phyloP scores from a whole-genome alignment of 106 monocot species.

The Gastrodia elata region DNA sequence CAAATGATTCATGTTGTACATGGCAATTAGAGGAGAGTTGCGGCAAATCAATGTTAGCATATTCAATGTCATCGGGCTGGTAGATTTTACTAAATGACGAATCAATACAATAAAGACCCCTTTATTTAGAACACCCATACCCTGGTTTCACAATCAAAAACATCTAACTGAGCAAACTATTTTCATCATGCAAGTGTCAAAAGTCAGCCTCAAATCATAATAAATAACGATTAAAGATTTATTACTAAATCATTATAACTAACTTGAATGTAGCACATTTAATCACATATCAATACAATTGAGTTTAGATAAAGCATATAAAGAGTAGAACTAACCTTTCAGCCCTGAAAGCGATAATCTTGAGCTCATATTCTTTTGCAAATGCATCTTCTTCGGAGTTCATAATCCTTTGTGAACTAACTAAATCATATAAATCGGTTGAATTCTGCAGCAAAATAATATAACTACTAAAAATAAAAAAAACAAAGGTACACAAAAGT shows the following conservation, averaged over 20 bases:
- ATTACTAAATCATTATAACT: neutral
- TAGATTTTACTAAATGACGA: neutral
- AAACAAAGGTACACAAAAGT: neutral
- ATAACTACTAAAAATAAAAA: neutral
- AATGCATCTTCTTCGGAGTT: slow-evolving; percentile 70
- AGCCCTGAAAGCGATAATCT: slow-evolving; percentile 69
- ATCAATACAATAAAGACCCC: no score
- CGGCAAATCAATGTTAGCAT: neutral
- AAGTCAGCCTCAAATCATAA: neutral
- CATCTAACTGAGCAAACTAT: neutral
- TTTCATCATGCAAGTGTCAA: neutral
- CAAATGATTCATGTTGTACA: neutral
- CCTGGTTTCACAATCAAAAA: no score
- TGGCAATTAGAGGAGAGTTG: neutral
- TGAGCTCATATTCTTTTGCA: slow-evolving; percentile 59
- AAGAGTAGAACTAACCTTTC: slow-evolving; percentile 48
- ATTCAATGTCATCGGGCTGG: neutral
- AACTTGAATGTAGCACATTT: neutral
- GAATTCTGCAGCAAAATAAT: slow-evolving; percentile 52
- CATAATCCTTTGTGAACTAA: slow-evolving; percentile 88
- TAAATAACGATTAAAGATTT: neutral
- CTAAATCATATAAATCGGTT: slow-evolving; percentile 83
- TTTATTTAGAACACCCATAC: no score
- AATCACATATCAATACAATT: neutral
- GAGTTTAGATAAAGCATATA: neutral